Conservation (phyloP, 495 filamentous ascomycete species). For the Neurospora pannonica region DNA sequence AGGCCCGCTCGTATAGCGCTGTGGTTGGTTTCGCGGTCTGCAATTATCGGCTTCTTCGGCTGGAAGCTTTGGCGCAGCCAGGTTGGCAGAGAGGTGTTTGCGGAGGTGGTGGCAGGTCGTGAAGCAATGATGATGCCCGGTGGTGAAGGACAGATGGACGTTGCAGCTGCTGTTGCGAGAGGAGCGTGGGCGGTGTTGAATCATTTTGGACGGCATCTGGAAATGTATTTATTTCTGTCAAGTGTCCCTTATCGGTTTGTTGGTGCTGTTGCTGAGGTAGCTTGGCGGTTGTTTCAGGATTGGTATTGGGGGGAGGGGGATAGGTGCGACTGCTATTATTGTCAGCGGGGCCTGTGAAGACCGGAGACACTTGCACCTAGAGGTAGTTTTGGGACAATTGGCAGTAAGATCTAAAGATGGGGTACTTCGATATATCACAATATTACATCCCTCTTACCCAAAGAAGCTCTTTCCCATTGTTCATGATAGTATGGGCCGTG, state of each 20-base stretch:
- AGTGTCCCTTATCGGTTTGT: too few relatives aligned
- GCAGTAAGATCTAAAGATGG: background rate
- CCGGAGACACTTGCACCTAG: too few relatives aligned
- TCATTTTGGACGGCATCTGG: too few relatives aligned
- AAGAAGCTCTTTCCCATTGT: background rate
- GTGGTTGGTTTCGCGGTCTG: background rate
- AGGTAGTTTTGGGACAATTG: background rate
- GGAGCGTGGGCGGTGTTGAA: background rate
- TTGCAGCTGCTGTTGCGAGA: background rate
- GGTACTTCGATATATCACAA: background rate
- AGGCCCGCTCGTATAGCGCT: background rate
- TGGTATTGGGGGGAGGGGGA: too few relatives aligned
- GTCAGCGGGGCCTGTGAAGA: too few relatives aligned
- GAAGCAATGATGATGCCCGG: background rate
- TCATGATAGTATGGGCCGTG: background rate
- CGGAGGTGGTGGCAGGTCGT: background rate
- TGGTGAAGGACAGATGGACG: background rate
- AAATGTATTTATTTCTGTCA: too few relatives aligned
- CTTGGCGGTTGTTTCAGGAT: too few relatives aligned
- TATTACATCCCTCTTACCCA: background rate
- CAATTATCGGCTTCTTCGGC: background rate
- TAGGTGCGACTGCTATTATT: background rate
- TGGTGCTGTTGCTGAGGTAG: too few relatives aligned
- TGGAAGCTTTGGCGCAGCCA: background rate
- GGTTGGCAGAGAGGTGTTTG: background rate